Evolutionary conservation across 805 yeast genomes (phyloP).

Genomic region (Alloascoidea africana): DNA sequence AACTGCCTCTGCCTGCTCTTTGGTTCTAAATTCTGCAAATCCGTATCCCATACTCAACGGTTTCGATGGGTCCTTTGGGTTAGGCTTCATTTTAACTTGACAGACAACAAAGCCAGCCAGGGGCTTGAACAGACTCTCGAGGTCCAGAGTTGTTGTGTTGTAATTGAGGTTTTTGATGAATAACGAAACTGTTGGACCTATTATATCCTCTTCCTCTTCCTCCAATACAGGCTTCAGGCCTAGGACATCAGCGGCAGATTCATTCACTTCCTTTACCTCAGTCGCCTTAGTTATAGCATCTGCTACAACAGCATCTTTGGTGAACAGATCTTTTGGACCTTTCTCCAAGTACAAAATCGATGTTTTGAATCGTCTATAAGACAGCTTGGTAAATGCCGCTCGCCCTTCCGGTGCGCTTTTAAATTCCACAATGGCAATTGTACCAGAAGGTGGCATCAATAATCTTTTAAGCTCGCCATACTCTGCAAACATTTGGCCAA

Average conservation of each 20-base stretch:
- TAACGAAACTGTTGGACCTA: constrained; percentile 74
- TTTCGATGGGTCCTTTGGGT: constrained; percentile 53
- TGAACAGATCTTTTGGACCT: constrained; percentile 78
- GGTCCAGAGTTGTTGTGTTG: constrained; percentile 44
- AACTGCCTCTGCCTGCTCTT: constrained; percentile 67
- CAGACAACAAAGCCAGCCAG: constrained; percentile 74
- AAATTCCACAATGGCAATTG: constrained; percentile 87
- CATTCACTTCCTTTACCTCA: constrained; percentile 21
- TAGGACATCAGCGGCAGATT: constrained; percentile 28
- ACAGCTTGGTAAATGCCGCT: constrained; percentile 74
- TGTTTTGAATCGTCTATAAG: constrained; percentile 79
- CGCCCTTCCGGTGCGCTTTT: constrained; percentile 74
- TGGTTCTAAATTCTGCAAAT: constrained; percentile 76
- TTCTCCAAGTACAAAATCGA: constrained; percentile 83
- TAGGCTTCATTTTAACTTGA: constrained; percentile 76
- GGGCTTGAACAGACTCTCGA: constrained; percentile 48
- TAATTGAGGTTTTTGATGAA: constrained; percentile 90
- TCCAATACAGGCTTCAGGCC: constrained; percentile 16
- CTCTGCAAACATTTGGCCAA: constrained; percentile 67
- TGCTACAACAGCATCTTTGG: constrained; percentile 31
- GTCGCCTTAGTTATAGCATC: constrained; percentile 17
- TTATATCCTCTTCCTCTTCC: constrained; percentile 21
- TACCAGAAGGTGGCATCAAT: constrained; percentile 92
- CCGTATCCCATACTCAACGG: constrained; percentile 95
- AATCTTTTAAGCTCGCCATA: constrained; percentile 70